phyloP scores from a whole-genome alignment of 2,329 filamentous ascomycete genomes.

The Colletotrichum sp. region DNA sequence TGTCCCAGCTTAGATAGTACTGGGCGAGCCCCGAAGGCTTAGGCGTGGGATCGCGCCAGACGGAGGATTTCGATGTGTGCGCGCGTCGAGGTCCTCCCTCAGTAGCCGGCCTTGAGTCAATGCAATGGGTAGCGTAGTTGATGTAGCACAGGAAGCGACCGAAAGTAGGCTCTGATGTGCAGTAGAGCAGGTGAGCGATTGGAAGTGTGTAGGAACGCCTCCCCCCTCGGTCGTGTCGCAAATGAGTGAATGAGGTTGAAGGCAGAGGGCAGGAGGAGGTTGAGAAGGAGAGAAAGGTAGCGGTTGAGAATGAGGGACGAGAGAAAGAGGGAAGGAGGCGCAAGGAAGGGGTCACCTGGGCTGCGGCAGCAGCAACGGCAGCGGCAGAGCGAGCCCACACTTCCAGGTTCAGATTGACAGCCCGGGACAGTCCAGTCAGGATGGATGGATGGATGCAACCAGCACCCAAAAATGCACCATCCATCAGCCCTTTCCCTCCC shows the following conservation, averaged over 20 bases:
- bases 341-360: slow-evolving; percentile 11
- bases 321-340: not conserved
- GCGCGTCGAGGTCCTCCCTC: not conserved
- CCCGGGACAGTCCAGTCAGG: not conserved
- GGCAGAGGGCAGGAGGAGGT: not conserved
- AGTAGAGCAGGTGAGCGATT: not conserved
- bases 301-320: not conserved
- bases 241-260: not conserved
- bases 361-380: not conserved
- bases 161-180: not conserved
- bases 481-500: not conserved
- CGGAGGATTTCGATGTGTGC: not conserved
- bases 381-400: not conserved
- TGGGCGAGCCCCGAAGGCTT: not conserved
- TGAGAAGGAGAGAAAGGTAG: not conserved
- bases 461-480: not conserved
- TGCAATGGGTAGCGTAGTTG: not conserved
- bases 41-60: not conserved
- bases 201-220: not conserved
- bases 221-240: not conserved
- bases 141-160: not conserved
- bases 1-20: not conserved
- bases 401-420: not conserved
- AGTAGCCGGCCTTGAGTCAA: not conserved
- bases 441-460: not conserved